Base-by-base conservation (phyloP, 768 basidiomycete species). In the Tubosaeta sp. region DNA sequence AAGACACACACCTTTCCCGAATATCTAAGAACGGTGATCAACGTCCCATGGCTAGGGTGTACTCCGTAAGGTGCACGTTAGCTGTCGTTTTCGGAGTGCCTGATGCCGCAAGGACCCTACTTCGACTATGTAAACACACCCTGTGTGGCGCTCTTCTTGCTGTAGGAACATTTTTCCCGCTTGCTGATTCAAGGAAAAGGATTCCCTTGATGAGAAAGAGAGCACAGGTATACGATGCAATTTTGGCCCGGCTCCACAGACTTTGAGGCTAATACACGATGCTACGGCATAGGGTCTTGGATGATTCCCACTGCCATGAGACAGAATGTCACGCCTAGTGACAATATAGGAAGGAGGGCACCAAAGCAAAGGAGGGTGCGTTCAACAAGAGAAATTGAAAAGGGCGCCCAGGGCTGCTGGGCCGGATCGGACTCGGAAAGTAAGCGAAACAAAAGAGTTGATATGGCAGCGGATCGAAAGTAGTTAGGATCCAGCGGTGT, bases 271-370 rank as follows among this genome's bases (percentile, higher is more conserved):
- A 22, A 33, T 13, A 17, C 25, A 41, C 35, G 51, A 37, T 31
- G 39, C 51, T 37, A 45, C 38, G 45, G 54, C 32, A 50, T 44
- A 38, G 43, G 12, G 27, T 14, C 16, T 16, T 41, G 39, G 11
- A 37, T 16, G 0, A 11, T 66, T 65, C 64, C 56, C 64, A 67
- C 54, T 56, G 59, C 22, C 22, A 22, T 65, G 65, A 50, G 56
- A 66, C 43, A n/a, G 29, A 2, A n/a, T 25, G 25, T 29, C 29
- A n/a, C 25, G 27, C 26, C 29, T 45, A 33, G 16, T 8, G 42
- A 9, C 43, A 31, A 39, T 25, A 41, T 12, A 6, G 53, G 52
- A 8, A 62, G 45, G 3, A 17, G 3, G 47, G 53, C 4, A n/a
- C 65, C 59, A 25, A 41, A 13, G 5, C 0, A 53, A 29, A 8